These are phyloP conservation scores for Xylaria telfairii DNA, from an alignment of 495 filamentous ascomycete species.

Conservation along the genomic window DNA sequence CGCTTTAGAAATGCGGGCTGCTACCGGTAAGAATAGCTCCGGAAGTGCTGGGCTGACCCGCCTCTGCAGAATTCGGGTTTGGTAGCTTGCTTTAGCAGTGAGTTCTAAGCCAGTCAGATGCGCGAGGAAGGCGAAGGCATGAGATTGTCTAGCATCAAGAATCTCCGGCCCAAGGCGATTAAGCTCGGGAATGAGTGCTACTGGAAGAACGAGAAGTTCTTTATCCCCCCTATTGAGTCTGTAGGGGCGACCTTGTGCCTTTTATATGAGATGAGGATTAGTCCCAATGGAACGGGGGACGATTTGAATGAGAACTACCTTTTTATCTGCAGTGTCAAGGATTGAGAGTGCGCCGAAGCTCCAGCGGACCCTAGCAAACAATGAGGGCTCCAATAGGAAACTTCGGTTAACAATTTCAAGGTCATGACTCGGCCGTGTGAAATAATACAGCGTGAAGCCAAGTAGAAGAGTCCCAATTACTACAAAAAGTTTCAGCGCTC, in stretches of 20 bases:
- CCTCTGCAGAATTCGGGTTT: not conserved
- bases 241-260: not conserved
- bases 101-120: not conserved
- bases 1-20: too few relatives aligned
- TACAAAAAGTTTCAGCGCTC: too few relatives aligned
- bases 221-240: not conserved
- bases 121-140: not conserved
- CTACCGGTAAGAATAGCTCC: not conserved
- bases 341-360: too few relatives aligned
- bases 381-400: too few relatives aligned
- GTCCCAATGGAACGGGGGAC: not conserved
- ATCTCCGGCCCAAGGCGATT: not conserved
- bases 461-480: too few relatives aligned
- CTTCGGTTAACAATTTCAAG: too few relatives aligned
- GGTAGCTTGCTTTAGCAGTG: not conserved
- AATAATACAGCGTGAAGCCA: too few relatives aligned
- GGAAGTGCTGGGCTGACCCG: not conserved
- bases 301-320: too few relatives aligned
- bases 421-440: too few relatives aligned
- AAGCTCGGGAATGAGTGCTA: not conserved
- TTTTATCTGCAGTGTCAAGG: too few relatives aligned
- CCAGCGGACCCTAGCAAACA: too few relatives aligned
- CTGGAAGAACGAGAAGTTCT: not conserved
- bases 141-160: not conserved
- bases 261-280: not conserved